These are phyloP conservation scores for Thraustotheca clavata DNA, from an alignment of 352 stramenopile species.

Conservation along the genomic window DNA sequence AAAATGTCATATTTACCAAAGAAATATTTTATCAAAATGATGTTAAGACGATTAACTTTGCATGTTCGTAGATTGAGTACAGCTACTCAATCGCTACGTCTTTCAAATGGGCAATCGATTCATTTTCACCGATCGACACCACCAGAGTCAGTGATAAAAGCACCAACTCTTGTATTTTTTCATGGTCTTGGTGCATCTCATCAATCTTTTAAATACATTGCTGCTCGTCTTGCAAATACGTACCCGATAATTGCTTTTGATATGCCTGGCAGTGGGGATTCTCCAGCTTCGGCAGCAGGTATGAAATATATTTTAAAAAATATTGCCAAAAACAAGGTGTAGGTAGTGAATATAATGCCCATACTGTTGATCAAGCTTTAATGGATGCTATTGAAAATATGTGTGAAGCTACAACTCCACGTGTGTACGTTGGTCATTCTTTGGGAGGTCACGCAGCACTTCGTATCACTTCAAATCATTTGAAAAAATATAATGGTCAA, in stretches of 20 bases:
- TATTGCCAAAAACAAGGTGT: background rate
- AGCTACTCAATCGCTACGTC: background rate
- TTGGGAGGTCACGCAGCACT: conserved; percentile 10
- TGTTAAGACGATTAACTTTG: too few relatives aligned
- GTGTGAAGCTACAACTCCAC: background rate
- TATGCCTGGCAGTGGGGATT: background rate
- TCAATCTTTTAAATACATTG: conserved; percentile 10
- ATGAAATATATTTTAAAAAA: background rate
- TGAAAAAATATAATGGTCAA: background rate
- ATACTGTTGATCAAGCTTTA: conserved; percentile 6
- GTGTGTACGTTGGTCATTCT: conserved; percentile 14
- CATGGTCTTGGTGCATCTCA: conserved; percentile 9
- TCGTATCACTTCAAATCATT: background rate
- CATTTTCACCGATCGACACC: background rate
- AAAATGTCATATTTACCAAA: too few relatives aligned
- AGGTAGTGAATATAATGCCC: conserved; percentile 1
- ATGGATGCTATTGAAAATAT: background rate
- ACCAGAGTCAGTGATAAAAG: background rate
- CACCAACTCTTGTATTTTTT: conserved; percentile 8
- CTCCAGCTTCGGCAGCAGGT: background rate
- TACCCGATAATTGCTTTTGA: conserved; percentile 17
- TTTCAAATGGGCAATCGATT: background rate
- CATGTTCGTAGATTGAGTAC: too few relatives aligned
- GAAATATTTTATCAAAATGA: too few relatives aligned
- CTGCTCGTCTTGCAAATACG: background rate